Percentiles rank a stretch among this genome's conserved stretches.
Conservation (phyloP, 768 basidiomycete genomes). For the Boletellus emodensis region DNA sequence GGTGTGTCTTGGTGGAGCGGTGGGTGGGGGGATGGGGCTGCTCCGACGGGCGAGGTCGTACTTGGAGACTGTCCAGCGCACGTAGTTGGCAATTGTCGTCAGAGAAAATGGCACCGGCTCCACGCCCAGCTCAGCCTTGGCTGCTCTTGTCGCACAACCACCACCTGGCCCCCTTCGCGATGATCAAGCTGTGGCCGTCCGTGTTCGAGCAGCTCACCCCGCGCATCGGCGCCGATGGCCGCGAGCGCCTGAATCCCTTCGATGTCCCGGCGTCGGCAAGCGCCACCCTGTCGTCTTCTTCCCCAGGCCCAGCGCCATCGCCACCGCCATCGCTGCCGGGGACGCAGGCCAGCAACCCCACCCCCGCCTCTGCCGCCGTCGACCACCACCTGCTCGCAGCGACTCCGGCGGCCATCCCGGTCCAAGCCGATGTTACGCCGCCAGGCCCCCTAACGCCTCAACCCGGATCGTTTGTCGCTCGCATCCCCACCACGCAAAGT, state of each 20-base stretch:
- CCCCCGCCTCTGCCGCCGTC: constrained; percentile 15
- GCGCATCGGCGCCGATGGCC: constrained; percentile 40
- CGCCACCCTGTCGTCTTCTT: constrained; percentile 8
- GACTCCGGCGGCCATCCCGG: constrained; percentile 15
- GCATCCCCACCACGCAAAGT: constrained; percentile 56
- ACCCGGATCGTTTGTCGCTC: constrained; percentile 45
- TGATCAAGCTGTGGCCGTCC: constrained; percentile 69
- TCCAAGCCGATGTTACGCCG: constrained; percentile 36
- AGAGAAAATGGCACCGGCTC: background rate
- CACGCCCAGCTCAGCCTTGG: constrained; percentile 3
- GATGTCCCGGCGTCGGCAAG: constrained; percentile 40
- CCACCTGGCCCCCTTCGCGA: constrained; percentile 24
- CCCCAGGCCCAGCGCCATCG: constrained; percentile 7
- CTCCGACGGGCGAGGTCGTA: constrained; percentile 38
- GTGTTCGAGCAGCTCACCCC: constrained; percentile 60
- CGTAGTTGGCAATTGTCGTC: background rate
- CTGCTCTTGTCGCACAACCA: constrained; percentile 9
- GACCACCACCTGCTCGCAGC: constrained; percentile 28
- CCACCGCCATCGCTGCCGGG: background rate
- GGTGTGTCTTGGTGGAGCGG: constrained; percentile 50
- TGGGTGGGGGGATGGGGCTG: constrained; percentile 51
- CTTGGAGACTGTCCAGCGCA: constrained; percentile 21
- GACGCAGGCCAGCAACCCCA: constrained; percentile 3
- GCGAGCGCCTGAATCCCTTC: constrained; percentile 58
- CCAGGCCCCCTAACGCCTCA: constrained; percentile 47